Evolutionary conservation across 805 yeast species (phyloP), one percentile per base, ranked within the genome.

Genomic region (Maudiozyma saulgeensis): DNA sequence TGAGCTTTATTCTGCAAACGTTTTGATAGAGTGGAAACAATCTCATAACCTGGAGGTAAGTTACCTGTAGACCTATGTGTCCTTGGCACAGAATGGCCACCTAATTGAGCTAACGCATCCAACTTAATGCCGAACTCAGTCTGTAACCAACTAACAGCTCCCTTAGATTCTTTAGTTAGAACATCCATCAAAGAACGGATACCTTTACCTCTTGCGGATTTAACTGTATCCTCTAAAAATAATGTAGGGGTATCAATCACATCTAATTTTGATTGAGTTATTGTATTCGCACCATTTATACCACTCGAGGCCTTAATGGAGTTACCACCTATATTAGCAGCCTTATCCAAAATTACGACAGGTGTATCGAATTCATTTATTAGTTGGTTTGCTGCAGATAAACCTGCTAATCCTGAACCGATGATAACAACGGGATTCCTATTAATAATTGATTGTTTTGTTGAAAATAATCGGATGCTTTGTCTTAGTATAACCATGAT

Each of bases 41-140:
- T 78, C 43, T 78, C 81, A 65, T 72, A 78, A 0, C 84, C 84
- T 4, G 84, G 84, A 13, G 83, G 82, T 19, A 77, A 62, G 19
- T 71, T 72, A 4, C 74, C 73, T 13, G 77, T 75, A 1, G 93
- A 90, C 56, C 95, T 75, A 63, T 87, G 95, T 1, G 96, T 87
- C 62, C 96, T 73, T 32, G 88, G 81, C 46, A 73, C 78, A 1
- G 89, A 80, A 61, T 87, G 95, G 2, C 96, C 96, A 38, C 95
- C 95, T 42, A 86, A 67, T 56, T 86, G 77, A 16, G 87, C 76
- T 7, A 87, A 84, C n/a, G 81, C 72, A 13, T 84, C 75, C 47
- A 87, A 67, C 56, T 82, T 86, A 46, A 85, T 68, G 6, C 70
- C 75, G 57, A 84, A 79, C 5, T 73, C 76, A 37, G 77, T 74